A percentile compares a stretch with the other conserved stretches of the same genome.
phyloP scores from a whole-genome alignment of 2,329 filamentous ascomycete species.

The Acephala macrosclerotiorum region DNA sequence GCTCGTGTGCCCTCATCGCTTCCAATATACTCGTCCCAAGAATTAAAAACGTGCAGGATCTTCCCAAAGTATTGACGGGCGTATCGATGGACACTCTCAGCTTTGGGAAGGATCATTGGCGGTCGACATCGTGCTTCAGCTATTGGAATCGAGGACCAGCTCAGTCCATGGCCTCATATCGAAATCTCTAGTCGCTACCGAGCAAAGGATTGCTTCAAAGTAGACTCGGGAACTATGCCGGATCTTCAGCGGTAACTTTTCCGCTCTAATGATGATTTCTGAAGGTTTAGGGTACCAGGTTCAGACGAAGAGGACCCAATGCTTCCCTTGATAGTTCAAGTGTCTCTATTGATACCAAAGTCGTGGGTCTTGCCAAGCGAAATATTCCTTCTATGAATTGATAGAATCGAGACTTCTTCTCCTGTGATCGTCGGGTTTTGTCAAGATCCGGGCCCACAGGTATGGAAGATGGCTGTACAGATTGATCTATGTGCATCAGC shows the following conservation, averaged over 20 bases:
- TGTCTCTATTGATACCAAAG: not conserved
- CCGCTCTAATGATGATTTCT: not conserved
- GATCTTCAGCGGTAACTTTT: not conserved
- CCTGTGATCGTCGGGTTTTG: not conserved
- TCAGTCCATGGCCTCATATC: not conserved
- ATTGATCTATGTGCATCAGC: conserved; percentile 1
- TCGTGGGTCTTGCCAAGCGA: not conserved
- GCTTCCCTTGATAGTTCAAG: not conserved
- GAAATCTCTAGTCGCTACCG: not conserved
- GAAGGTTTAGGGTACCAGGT: not conserved
- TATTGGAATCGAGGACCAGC: not conserved
- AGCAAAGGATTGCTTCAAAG: not conserved
- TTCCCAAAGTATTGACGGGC: not conserved
- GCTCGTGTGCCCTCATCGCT: not conserved
- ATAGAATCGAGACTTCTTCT: not conserved
- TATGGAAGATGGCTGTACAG: not conserved
- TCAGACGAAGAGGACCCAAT: not conserved
- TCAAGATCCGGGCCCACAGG: not conserved
- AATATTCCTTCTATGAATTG: not conserved
- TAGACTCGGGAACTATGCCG: not conserved
- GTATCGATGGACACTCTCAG: not conserved
- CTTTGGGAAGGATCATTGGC: not conserved
- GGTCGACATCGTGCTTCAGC: not conserved
- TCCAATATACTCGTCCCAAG: too few species aligned
- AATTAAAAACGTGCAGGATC: not conserved